Base-by-base conservation (phyloP, 2,329 filamentous ascomycete genomes). In the Chrysoporthe austroafricana region DNA sequence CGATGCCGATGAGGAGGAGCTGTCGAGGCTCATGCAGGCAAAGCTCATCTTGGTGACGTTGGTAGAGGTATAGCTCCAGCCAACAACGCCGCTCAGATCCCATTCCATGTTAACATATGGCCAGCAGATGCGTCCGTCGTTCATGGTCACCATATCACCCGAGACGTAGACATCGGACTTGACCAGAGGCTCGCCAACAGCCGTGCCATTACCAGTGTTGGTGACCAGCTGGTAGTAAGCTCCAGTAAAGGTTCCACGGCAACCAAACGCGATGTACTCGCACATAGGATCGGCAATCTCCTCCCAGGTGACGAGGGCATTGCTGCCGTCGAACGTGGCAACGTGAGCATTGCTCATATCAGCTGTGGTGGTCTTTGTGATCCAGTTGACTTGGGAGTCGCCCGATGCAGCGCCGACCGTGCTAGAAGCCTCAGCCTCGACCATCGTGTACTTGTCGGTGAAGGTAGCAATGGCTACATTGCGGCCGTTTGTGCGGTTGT, bases 141-240 rank as follows among this genome's bases (percentile, higher is more conserved):
- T 72, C 79, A 87, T 84, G 43, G 84, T 87, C 13, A 87, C 86
- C 81, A 89, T 88, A 72, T 90, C 87, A 50, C 87, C 87, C 8
- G 86, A 84, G 58, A 90, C 85, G 72, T 81, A 87, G n/a, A 84
- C 82, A 73, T 88, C 80, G 14, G 75, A 80, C n/a, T 80, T 82
- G 64, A 79, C 80, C 67, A 88, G 72, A 1, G 84, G 76, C 18
- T 80, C 77, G 26, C 86, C 87, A 46, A 88, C 77, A 73, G 82
- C 85, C 63, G 79, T 76, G 2, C 87, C 87, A 67, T 79, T 76
- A 2, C 87, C 86, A 14, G 79, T 75, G 64, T 76, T 80, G 72
- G 82, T 80, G 36, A 89, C 83, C 63, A 86, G 78, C 77, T 89
- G 87, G 80, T 86, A 89, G 75, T 82, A 84, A 8, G 87, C 84